These are phyloP conservation scores for Petunia secreta DNA, from an alignment of 257 asterid species.

Conservation along the genomic window DNA sequence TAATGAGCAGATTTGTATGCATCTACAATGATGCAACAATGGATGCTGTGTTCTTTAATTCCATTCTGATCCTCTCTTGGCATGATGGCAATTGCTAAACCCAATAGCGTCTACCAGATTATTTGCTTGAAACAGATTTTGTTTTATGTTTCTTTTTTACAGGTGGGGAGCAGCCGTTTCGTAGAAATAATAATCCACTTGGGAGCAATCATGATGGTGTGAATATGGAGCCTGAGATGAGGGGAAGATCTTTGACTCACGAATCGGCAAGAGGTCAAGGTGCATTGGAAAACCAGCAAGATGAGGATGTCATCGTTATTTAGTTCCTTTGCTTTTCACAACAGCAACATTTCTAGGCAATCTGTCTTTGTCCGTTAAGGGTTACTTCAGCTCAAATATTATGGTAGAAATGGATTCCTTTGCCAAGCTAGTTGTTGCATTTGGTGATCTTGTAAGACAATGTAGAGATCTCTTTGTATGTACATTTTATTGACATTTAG, in stretches of 20 bases:
- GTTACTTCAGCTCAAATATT: background rate
- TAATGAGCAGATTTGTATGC: background rate
- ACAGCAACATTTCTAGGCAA: constrained; percentile 6
- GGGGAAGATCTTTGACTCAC: constrained; percentile 41
- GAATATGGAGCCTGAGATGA: constrained; percentile 39
- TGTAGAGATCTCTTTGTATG: constrained; percentile 16
- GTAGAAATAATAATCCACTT: background rate
- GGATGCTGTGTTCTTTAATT: constrained; percentile 14
- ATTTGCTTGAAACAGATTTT: background rate
- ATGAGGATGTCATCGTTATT: constrained; percentile 40
- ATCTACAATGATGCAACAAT: constrained; percentile 1
- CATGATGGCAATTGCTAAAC: background rate
- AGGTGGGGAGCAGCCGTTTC: constrained; percentile 56
- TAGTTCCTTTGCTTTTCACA: constrained; percentile 21
- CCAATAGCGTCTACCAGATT: background rate
- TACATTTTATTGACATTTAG: background rate
- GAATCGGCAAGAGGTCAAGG: constrained; percentile 42
- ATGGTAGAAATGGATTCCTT: constrained; percentile 2
- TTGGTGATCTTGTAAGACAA: constrained; percentile 1
- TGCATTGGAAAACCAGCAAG: constrained; percentile 32
- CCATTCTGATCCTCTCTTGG: background rate
- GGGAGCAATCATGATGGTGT: constrained; percentile 27
- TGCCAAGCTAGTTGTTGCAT: background rate
- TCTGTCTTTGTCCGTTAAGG: background rate
- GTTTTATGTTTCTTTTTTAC: background rate